Evolutionary conservation across 164 flowering plant species (phyloP), one percentile per base, ranked within the genome.

Genomic region (Cinnamomum micranthum): DNA sequence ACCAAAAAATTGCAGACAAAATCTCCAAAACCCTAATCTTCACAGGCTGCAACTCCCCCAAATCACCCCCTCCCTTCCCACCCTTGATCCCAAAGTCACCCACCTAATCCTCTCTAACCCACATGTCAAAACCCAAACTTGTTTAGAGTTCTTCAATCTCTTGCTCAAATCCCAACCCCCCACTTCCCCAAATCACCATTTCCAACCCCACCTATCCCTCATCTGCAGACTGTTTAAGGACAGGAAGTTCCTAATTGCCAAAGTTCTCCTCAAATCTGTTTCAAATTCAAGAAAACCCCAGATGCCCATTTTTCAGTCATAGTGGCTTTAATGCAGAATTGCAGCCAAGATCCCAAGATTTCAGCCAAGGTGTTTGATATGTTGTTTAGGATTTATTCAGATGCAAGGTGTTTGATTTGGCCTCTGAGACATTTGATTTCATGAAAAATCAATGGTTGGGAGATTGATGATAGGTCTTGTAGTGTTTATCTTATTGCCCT

Each of bases 61-160:
- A 47, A n/a, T 77, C 33, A 74, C 73, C 1, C 73, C 4, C 33
- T 71, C 22, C 22, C 78, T 85, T 2, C 80, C 85, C 68, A 71
- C 73, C 64, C 85, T 90, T 69, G 81, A 84, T 68, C 58, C 92
- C 65, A 27, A 75, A 31, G 59, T 79, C 47, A 78, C 79, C 41
- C 79, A 85, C 70, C 86, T 85, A 22, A 82, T 91, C 76, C 82
- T 91, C 65, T 88, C 92, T n/a, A 80, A 91, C 84, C 87, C 91
- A 35, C 22, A 22, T 25, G 79, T 93, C 60, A n/a, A 82, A 75
- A 65, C 90, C 81, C 52, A 77, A 80, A 72, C 84, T 85, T 86
- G 87, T 75, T 47, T 85, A 11, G 70, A 73, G 47, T 80, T 87
- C 83, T 86, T 86, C 81, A 76, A 80, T 59, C 80, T 82, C 27